phyloP scores from a whole-genome alignment of 345 rosid species.

The Nasturtium officinale region DNA sequence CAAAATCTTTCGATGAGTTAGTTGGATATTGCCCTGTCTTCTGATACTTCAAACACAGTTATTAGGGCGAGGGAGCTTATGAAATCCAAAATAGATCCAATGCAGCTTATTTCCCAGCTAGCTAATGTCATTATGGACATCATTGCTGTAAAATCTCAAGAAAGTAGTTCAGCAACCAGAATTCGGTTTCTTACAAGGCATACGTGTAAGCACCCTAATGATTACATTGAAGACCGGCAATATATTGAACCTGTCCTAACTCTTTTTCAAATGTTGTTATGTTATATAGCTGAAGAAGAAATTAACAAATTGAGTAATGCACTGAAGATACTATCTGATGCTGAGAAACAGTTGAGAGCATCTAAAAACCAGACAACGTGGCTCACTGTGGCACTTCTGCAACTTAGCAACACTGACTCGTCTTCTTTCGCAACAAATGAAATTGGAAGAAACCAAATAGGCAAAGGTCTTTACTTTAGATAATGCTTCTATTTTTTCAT shows the following conservation, averaged over 20 bases:
- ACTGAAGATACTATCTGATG: constrained; percentile 82
- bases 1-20: constrained; percentile 75
- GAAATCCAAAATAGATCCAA: constrained; percentile 93
- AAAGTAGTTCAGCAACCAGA: constrained; percentile 64
- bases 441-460: constrained; percentile 50
- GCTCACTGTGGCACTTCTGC: constrained; percentile 95
- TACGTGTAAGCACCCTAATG: constrained; percentile 52
- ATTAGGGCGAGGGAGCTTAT: constrained; percentile 89
- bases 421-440: constrained; percentile 51
- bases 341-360: constrained; percentile 88
- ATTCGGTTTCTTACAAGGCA: constrained; percentile 59
- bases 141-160: constrained; percentile 70
- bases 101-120: constrained; percentile 89
- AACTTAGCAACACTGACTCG: constrained; percentile 67
- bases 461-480: constrained; percentile 47
- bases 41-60: constrained; percentile 90
- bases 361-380: constrained; percentile 93
- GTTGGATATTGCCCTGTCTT: constrained; percentile 93
- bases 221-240: background rate
- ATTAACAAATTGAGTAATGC: constrained; percentile 73
- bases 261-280: constrained; percentile 2
- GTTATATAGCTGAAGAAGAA: constrained; percentile 71
- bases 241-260: background rate
- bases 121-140: constrained; percentile 93
- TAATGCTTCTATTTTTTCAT: background rate